Percentiles rank a stretch among this genome's conserved stretches.
These are phyloP conservation scores for Groenewaldozyma salmanticensis DNA, from an alignment of 805 yeast genomes.

Conservation along the genomic window DNA sequence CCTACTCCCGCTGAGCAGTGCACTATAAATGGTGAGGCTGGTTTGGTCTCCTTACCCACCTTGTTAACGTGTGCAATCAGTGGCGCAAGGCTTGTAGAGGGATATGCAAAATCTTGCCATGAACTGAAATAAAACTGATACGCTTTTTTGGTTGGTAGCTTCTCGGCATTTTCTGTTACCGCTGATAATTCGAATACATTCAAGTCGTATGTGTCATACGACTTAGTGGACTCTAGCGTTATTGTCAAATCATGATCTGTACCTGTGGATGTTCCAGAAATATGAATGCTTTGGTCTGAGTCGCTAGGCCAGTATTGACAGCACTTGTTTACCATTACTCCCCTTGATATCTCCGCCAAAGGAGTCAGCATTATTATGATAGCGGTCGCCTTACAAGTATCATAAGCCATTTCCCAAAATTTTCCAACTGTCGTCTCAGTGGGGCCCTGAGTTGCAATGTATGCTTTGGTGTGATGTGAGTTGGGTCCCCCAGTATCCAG, in stretches of 20 bases:
- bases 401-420: constrained; percentile 71
- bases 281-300: neutral
- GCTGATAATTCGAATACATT: constrained; percentile 6
- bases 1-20: constrained; percentile 99
- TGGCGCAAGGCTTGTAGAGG: constrained; percentile 31
- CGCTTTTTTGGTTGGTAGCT: constrained; percentile 18
- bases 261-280: constrained; percentile 26
- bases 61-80: constrained; percentile 41
- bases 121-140: constrained; percentile 63
- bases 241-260: constrained; percentile 6
- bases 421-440: constrained; percentile 61
- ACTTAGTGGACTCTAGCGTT: neutral
- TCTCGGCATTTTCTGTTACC: neutral
- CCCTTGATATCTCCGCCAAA: constrained; percentile 41
- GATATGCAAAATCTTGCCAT: constrained; percentile 77
- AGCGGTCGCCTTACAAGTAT: constrained; percentile 47
- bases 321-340: constrained; percentile 65
- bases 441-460: constrained; percentile 89
- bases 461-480: constrained; percentile 20
- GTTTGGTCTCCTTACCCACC: constrained; percentile 31
- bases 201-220: constrained; percentile 8
- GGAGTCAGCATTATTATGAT: constrained; percentile 71
- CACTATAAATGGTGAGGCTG: constrained; percentile 52
- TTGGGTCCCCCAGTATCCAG: constrained; percentile 26
- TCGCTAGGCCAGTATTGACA: constrained; percentile 72